Evolutionary conservation across 176 grass and related monocot species (phyloP).

Genomic region (Zea mays): DNA sequence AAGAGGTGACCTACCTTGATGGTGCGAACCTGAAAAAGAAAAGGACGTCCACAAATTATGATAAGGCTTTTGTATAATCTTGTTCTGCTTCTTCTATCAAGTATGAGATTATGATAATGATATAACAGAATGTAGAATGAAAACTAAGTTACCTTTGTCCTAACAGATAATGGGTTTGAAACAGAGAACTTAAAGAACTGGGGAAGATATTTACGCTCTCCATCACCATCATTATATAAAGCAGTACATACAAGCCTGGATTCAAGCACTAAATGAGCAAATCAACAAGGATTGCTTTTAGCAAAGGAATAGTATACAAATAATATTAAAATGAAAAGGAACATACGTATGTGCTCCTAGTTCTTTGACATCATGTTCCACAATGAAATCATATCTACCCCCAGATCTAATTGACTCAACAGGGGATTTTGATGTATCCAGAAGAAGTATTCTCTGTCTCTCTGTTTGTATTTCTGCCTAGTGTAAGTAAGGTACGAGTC

Average conservation of each 20-base stretch:
- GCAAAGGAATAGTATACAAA: constrained; percentile 6
- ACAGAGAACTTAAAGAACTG: constrained; percentile 99
- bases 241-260: constrained; percentile 95
- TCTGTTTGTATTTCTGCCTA: constrained; percentile 99
- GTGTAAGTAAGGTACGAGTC: constrained; percentile 24
- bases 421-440: constrained; percentile 89
- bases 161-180: constrained; percentile 92
- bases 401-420: constrained; percentile 93
- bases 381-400: constrained; percentile 97
- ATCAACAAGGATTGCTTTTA: constrained; percentile 23
- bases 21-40: constrained; percentile 77
- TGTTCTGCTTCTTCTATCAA: constrained; percentile 26
- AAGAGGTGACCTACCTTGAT: constrained; percentile 87
- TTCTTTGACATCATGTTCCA: constrained; percentile 99
- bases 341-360: constrained; percentile 82
- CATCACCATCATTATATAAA: constrained; percentile 89
- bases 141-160: constrained; percentile 81
- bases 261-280: constrained; percentile 43
- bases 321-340: constrained; percentile 33
- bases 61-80: constrained; percentile 21
- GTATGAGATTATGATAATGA: background rate
- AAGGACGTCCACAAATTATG: constrained; percentile 24
- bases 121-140: background rate
- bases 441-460: constrained; percentile 78
- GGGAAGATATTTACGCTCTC: constrained; percentile 97